A percentile compares a stretch with the other conserved stretches of the same genome.
Evolutionary conservation across 2,329 filamentous ascomycete genomes (phyloP).

Genomic region (Neobulgaria alba): DNA sequence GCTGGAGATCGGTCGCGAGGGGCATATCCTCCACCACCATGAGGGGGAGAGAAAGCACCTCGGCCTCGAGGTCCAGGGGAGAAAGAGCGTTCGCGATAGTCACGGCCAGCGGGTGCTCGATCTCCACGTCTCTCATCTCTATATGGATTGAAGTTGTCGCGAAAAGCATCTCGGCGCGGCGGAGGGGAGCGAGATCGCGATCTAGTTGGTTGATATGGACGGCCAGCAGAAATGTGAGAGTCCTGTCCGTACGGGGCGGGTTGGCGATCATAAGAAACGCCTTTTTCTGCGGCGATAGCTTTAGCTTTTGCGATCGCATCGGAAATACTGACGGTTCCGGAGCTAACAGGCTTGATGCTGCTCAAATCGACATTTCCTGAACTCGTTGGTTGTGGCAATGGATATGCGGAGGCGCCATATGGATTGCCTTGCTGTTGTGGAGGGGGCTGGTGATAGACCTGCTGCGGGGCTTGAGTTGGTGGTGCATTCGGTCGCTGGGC

Average conservation of each 20-base stretch:
- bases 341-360: slow-evolving; percentile 68
- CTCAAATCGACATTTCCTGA: slow-evolving; percentile 75
- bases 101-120: slow-evolving; percentile 39
- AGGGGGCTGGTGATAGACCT: slow-evolving; percentile 32
- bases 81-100: slow-evolving; percentile 63
- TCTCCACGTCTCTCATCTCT: slow-evolving; percentile 75
- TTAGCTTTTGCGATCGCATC: slow-evolving; percentile 81
- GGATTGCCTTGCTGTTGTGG: slow-evolving; percentile 35
- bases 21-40: slow-evolving; percentile 34
- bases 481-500: slow-evolving; percentile 40
- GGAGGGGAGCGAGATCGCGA: slow-evolving; percentile 67
- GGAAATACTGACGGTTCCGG: slow-evolving; percentile 73
- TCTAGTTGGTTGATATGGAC: slow-evolving; percentile 53
- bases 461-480: slow-evolving; percentile 35
- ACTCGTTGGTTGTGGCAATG: slow-evolving; percentile 47
- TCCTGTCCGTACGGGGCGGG: slow-evolving; percentile 31
- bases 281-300: slow-evolving; percentile 72
- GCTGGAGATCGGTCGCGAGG: slow-evolving; percentile 50
- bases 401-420: slow-evolving; percentile 32
- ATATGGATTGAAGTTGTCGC: slow-evolving; percentile 74
- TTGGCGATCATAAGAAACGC: slow-evolving; percentile 55
- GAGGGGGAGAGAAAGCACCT: slow-evolving; percentile 53
- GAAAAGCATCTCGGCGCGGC: slow-evolving; percentile 57
- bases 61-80: slow-evolving; percentile 54
- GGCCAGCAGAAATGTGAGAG: slow-evolving; percentile 38